Percentiles rank a stretch among this genome's conserved stretches.
Evolutionary conservation across 1,139 yeast genomes (phyloP).

Genomic region (Yamadazyma atlantica): DNA sequence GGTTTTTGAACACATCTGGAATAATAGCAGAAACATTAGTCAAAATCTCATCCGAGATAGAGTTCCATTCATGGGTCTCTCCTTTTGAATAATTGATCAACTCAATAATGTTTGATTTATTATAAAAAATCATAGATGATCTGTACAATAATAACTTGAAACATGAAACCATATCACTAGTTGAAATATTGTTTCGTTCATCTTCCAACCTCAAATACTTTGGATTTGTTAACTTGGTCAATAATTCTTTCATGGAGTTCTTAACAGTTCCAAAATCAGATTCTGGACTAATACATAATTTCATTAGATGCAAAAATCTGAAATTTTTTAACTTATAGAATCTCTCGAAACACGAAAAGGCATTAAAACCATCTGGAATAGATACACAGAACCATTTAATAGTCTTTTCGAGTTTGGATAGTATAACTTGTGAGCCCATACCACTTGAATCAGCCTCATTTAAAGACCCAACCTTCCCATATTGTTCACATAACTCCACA

Average conservation of each 20-base stretch:
- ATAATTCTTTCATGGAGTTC: conserved; percentile 62
- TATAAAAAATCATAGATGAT: conserved; percentile 60
- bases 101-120: conserved; percentile 60
- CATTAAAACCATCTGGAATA: conserved; percentile 53
- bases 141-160: conserved; percentile 61
- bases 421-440: conserved; percentile 12
- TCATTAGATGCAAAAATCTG: conserved; percentile 56
- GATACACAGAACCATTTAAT: conserved; percentile 64
- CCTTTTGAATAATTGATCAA: conserved; percentile 50
- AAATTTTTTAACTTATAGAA: conserved; percentile 56
- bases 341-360: conserved; percentile 49
- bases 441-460: no score
- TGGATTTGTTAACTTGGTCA: conserved; percentile 51
- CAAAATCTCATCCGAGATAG: conserved; percentile 51
- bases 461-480: conserved; percentile 29
- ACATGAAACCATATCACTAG: conserved; percentile 50
- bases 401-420: conserved; percentile 50
- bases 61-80: conserved; percentile 25
- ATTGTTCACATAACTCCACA: conserved; percentile 33
- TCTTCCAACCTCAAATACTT: conserved; percentile 45
- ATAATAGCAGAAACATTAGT: conserved; percentile 58
- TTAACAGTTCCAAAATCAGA: conserved; percentile 61
- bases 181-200: conserved; percentile 37
- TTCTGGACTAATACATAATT: conserved; percentile 52
- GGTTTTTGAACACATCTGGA: conserved; percentile 67